Evolutionary conservation across 139 green algal genomes (phyloP).

Genomic region (Haematococcus sp.): DNA sequence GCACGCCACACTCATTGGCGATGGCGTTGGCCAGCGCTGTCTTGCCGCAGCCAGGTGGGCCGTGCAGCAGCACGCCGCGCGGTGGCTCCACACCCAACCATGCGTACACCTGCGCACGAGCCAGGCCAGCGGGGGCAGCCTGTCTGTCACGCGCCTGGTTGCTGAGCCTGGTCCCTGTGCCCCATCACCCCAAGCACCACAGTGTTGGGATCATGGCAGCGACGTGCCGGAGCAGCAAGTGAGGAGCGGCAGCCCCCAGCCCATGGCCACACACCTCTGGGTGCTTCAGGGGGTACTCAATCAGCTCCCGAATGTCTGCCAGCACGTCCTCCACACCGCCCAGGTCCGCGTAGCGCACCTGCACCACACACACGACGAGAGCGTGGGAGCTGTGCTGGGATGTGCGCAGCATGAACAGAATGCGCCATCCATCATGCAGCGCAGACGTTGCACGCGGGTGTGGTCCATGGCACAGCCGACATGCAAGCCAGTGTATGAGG

Average conservation of each 20-base stretch:
- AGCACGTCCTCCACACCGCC: constrained; percentile 83
- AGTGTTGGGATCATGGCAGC: no score
- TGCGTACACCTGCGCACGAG: constrained; percentile 65
- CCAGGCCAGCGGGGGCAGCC: not conserved
- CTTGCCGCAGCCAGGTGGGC: constrained; percentile 88
- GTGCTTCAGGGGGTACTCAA: constrained; percentile 88
- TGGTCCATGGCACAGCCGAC: no score
- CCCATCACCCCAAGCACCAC: no score
- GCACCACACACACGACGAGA: no score
- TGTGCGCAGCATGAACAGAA: no score
- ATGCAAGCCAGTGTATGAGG: no score
- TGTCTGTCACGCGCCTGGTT: not conserved
- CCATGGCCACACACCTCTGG: constrained; percentile 64
- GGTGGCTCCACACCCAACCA: constrained; percentile 89
- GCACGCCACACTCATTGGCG: constrained; percentile 87
- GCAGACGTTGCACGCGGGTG: no score
- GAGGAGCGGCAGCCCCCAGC: not conserved
- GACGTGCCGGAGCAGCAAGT: constrained; percentile 3
- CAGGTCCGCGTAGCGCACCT: constrained; percentile 75
- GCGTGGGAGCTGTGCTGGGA: no score
- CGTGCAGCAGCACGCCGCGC: constrained; percentile 87
- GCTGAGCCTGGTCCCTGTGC: not conserved
- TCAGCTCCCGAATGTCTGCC: constrained; percentile 77
- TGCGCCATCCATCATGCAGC: no score
- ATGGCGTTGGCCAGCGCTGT: constrained; percentile 89